Evolutionary conservation across 768 basidiomycete species (phyloP).

Genomic region (Rhodotorula taiwanensis): DNA sequence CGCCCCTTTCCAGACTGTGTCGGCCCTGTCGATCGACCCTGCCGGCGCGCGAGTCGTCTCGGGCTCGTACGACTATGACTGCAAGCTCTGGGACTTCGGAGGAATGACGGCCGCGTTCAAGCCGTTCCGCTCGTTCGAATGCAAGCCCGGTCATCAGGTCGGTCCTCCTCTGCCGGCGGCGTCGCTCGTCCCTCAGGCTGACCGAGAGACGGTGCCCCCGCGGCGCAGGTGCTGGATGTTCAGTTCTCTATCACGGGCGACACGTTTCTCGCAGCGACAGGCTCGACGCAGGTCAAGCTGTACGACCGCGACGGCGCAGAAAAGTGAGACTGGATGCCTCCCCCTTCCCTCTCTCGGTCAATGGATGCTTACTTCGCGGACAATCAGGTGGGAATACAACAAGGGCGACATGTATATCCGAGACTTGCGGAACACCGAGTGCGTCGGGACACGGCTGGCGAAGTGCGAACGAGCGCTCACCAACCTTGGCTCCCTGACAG

Average conservation of each 20-base stretch:
- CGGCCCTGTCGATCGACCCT: conserved; percentile 83
- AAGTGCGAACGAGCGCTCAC: background rate
- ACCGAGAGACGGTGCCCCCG: background rate
- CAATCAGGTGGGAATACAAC: conserved; percentile 53
- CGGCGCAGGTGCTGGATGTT: conserved; percentile 73
- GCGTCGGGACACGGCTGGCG: conserved; percentile 43
- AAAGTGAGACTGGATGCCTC: conserved; percentile 52
- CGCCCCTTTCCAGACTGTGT: conserved; percentile 55
- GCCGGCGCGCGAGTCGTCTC: conserved; percentile 85
- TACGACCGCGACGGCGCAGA: conserved; percentile 91
- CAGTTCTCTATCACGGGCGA: conserved; percentile 80
- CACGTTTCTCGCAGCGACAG: conserved; percentile 72
- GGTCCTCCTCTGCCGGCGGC: background rate
- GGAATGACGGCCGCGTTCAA: conserved; percentile 83
- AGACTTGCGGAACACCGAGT: conserved; percentile 99
- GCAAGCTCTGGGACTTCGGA: conserved; percentile 98
- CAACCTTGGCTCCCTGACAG: conserved; percentile 47
- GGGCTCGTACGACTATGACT: conserved; percentile 95
- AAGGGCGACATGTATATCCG: conserved; percentile 98
- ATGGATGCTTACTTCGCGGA: background rate
- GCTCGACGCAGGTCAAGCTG: conserved; percentile 76
- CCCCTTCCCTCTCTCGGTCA: background rate
- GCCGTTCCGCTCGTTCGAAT: conserved; percentile 96
- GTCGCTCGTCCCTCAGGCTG: no score
- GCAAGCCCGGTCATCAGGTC: conserved; percentile 43